phyloP scores from a whole-genome alignment of 306 rosid genomes.

The Prunus armeniaca region DNA sequence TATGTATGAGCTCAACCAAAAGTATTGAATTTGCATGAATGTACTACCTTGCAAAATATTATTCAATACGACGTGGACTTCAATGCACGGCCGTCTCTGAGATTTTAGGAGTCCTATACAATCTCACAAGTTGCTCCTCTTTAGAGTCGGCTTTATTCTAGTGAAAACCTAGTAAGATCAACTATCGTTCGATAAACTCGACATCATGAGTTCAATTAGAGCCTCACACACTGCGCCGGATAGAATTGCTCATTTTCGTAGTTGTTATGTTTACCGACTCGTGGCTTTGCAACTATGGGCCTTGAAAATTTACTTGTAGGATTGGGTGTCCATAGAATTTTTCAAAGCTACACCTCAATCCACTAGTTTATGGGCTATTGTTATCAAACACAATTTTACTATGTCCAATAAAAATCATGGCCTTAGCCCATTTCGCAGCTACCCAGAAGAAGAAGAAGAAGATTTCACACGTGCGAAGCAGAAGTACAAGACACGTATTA shows the following conservation, averaged over 20 bases:
- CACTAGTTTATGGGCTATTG: not conserved
- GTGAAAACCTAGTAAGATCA: no score
- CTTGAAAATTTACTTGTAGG: not conserved
- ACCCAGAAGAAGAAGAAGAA: not conserved
- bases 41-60: not conserved
- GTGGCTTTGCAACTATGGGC: not conserved
- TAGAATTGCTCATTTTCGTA: no score
- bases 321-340: not conserved
- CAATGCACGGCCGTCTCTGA: no score
- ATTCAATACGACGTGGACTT: no score
- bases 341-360: not conserved
- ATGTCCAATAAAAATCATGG: not conserved
- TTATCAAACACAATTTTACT: no score
- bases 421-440: not conserved
- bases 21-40: not conserved
- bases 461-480: not conserved
- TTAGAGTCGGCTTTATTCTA: no score
- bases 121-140: no score
- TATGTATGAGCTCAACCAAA: not conserved
- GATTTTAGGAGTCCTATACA: no score
- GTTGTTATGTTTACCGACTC: not conserved
- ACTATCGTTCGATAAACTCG: not conserved
- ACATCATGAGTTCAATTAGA: not conserved
- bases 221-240: not conserved
- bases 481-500: not conserved